Evolutionary conservation across 495 filamentous ascomycete genomes (phyloP), one percentile per base, ranked within the genome.

Genomic region (Penicillium parvum): DNA sequence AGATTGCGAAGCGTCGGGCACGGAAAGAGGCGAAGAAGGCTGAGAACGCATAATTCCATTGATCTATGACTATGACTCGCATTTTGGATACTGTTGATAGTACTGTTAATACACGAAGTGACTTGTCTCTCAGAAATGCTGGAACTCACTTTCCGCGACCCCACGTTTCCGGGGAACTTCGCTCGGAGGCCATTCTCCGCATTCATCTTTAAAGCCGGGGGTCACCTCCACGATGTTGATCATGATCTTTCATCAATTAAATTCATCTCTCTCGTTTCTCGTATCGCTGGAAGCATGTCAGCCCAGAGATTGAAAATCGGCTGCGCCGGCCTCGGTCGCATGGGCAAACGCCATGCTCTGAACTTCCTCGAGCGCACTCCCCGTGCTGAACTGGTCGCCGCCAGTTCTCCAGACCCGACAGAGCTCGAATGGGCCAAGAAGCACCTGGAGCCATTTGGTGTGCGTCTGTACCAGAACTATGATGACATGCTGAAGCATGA

Each of bases 321-420:
- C 45, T 69, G 68, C 41, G 73, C 72, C 28, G 76, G 76, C 45
- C 71, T 80, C 33, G 76, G 76, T 38, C 74, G 76, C 35, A 79
- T 79, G 76, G 76, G 76, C 47, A 75, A 76, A 50, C 66, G 75
- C 37, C 76, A 79, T 53, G 76, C 75, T 26, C 53, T 74, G 6
- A 73, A 77, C 52, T 72, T 79, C 53, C 57, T 77, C 3, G 50
- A 77, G 36, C 67, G 69, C 28, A 73, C 68, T 25, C 73, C 75
- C 12, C 72, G 72, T 12, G 73, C 74, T 11, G 55, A 78, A 27
- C 58, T 81, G 7, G 75, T 78, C 3, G 76, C 76, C 25, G 73
- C 65, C 30, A 72, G 65, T 41, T 69, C 69, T 1, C 73, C 75
- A 0, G 74, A 76, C 23, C 66, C 65, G 23, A 52, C 45, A 3